Base-by-base conservation (phyloP, 768 basidiomycete genomes). In the Mycena belliarum region DNA sequence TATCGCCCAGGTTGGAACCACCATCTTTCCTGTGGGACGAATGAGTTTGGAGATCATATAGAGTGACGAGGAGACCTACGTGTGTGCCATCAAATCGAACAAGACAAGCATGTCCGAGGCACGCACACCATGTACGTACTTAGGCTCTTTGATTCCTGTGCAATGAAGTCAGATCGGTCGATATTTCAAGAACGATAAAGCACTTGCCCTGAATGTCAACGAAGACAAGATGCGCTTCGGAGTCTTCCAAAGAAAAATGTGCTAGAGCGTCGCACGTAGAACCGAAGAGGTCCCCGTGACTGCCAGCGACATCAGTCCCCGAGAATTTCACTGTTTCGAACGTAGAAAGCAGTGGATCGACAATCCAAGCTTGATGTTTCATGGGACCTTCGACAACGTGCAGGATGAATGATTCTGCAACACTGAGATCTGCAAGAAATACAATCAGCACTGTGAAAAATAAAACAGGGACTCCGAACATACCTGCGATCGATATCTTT, bases 191-290 rank as follows among this genome's bases (percentile, higher is more conserved):
- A 32, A 32, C 7, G 29, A 32, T 14, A 32, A 14, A 32, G 29
- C 6, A 32, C 6, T 32, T 32, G 14, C 29, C 51, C 33, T 52
- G 51, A 42, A 52, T 52, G 23, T 52, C 51, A 6, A 44, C 25
- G 29, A 52, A 52, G n/a, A 52, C 50, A 24, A 43, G 40, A 9
- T 15, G 33, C 28, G 9, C 26, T 10, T 42, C 51, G 1, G 41
- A 52, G 21, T 52, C 51, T 25, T 23, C 51, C 40, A 52, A 43
- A 2, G 51, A 44, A 23, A 43, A 52, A 16, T 52, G 51, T 40
- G 51, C 51, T 2, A 52, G 23, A 21, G 51, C 40, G 23, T 52
- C 51, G 33, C 51, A 52, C 4, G 51, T 52, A 6, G 51, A 40
- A 16, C 51, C 51, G 6, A 42, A 52, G 6, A 52, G 51, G 33